Base-by-base conservation (phyloP, 345 rosid genomes). In the Salix viminalis region DNA sequence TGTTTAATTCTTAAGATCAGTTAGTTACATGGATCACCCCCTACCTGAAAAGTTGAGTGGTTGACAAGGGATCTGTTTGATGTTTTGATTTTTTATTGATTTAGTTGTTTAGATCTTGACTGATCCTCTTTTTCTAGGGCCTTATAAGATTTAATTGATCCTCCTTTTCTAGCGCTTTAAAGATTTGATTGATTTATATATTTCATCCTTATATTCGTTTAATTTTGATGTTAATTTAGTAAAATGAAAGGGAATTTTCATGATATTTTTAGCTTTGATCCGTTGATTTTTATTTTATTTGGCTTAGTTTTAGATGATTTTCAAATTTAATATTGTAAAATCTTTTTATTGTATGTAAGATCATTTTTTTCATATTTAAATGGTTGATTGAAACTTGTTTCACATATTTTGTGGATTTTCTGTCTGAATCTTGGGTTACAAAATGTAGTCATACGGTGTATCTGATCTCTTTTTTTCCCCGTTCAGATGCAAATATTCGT, bases 401-500 rank as follows among this genome's bases (percentile, higher is more conserved):
- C 44, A 41, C 12, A 56, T 56, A 23, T 19, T 6, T 56, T 56
- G 26, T 7, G 4, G 62, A 5, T 3, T 56, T 56, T 56, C 21
- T 66, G 39, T 2, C 8, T 32, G 42, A 16, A 11, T 18, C 19
- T 7, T 65, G 69, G 28, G 13, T 9, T 41, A 41, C 3, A 41
- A 41, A 41, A 2, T 1, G 12, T 12, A 44, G 13, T 44, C 16
- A 3, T 42, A n/a, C 6, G 6, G 1, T 23, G 18, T 39, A 12
- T 5, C 56, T 44, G 32, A 23, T 42, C 19, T 42, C 3, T 15
- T 1, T 15, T 15, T 5, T 5, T n/a, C 1, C 14, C 24, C 14
- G 52, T n/a, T 19, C 30, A 12, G 65, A 73, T 73, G 71, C 71
- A 69, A 69, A 69, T 69, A 16, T 69, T 68, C 71, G 71, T 68